phyloP scores from a whole-genome alignment of 257 asterid genomes.

The Capsicum pubescens region DNA sequence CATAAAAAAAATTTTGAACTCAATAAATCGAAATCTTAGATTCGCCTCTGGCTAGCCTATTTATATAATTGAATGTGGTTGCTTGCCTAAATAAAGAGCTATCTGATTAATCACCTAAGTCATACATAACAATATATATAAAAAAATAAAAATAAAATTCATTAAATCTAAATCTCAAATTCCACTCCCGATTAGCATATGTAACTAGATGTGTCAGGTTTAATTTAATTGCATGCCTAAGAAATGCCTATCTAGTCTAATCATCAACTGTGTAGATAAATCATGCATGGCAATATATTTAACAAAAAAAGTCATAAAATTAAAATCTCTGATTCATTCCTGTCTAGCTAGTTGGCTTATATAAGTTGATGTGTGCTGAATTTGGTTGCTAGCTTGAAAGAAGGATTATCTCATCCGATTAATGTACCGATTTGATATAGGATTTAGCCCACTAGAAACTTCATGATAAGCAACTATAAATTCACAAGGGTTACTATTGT shows the following conservation, averaged over 20 bases:
- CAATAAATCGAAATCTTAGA: neutral
- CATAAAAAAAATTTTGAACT: neutral
- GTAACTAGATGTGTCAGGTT: too few species aligned
- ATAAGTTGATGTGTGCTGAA: too few species aligned
- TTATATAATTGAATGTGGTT: neutral
- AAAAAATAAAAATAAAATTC: too few species aligned
- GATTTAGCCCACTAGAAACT: constrained; percentile 89
- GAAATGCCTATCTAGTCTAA: neutral
- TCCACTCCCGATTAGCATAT: too few species aligned
- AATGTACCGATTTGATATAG: constrained; percentile 48
- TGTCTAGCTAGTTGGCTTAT: too few species aligned
- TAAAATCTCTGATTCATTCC: too few species aligned
- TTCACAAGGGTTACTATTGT: constrained; percentile 31
- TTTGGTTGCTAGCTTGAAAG: too few species aligned
- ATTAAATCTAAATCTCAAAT: too few species aligned
- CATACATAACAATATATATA: too few species aligned
- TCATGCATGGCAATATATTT: too few species aligned
- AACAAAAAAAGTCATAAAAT: neutral
- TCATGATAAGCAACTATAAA: constrained; percentile 65
- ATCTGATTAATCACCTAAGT: neutral
- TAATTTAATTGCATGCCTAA: too few species aligned
- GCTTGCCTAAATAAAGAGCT: neutral
- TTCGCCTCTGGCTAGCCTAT: neutral
- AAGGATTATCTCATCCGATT: neutral
- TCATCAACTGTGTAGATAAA: too few species aligned